A percentile compares a stretch with the other conserved stretches of the same genome.
phyloP scores from a whole-genome alignment of 2,329 filamentous ascomycete genomes.

The Apiospora saccharicola region DNA sequence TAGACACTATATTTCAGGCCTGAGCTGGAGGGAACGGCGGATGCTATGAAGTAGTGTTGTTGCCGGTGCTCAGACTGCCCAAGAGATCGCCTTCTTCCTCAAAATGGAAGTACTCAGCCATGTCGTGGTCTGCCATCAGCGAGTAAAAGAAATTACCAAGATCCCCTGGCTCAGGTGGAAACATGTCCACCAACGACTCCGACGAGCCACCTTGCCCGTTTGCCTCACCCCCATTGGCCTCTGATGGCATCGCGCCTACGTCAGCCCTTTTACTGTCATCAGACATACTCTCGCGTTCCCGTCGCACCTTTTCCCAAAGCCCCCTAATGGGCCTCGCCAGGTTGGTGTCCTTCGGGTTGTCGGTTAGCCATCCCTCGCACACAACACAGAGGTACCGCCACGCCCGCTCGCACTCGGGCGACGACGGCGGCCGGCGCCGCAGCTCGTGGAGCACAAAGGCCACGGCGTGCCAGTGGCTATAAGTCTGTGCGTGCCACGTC shows the following conservation, averaged over 20 bases:
- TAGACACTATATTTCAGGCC: neutral
- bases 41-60: neutral
- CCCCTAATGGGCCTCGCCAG: neutral
- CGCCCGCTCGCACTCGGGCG: conserved; percentile 28
- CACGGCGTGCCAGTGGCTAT: conserved; percentile 30
- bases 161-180: neutral
- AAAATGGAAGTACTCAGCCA: neutral
- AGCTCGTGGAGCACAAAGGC: conserved; percentile 31
- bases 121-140: neutral
- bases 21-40: no score
- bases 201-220: no score
- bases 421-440: conserved; percentile 25
- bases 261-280: neutral
- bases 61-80: no score
- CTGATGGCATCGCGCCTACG: neutral
- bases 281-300: neutral
- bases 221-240: neutral
- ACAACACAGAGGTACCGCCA: conserved; percentile 26
- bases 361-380: neutral
- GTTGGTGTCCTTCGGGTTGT: neutral
- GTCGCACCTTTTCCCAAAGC: neutral
- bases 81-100: neutral
- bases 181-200: neutral
- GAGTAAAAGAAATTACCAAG: neutral
- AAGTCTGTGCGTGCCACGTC: conserved; percentile 25